A percentile compares a stretch with the other conserved stretches of the same genome.
Evolutionary conservation across 2,329 filamentous ascomycete genomes (phyloP).

Genomic region (Fusarium circinatum): DNA sequence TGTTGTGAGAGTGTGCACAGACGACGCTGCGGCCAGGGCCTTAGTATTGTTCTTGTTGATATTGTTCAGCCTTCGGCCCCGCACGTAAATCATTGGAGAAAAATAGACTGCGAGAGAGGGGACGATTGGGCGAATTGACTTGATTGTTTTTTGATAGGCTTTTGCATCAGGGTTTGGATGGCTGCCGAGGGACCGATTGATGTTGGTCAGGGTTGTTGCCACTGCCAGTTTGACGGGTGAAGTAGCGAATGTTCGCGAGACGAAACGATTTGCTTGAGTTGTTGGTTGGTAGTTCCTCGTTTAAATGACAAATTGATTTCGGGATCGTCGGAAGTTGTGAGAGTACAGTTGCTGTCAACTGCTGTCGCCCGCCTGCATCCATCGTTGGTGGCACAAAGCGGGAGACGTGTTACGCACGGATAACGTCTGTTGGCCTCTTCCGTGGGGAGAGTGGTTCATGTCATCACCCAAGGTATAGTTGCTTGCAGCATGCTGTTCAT

Average conservation of each 20-base stretch:
- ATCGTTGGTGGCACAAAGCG: not conserved
- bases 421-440: not conserved
- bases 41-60: constrained; percentile 37
- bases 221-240: not conserved
- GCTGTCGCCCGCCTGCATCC: accelerated
- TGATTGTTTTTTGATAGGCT: not conserved
- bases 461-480: accelerated
- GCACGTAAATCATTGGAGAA: not conserved
- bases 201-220: not conserved
- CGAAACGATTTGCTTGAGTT: not conserved
- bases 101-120: not conserved
- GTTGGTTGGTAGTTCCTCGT: not conserved
- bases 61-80: constrained; percentile 23
- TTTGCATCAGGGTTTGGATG: not conserved
- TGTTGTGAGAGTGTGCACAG: constrained; percentile 29
- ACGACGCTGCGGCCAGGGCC: constrained; percentile 6
- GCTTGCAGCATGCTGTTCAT: not conserved
- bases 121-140: not conserved
- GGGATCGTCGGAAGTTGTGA: not conserved
- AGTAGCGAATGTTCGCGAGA: not conserved
- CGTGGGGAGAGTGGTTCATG: too few species aligned
- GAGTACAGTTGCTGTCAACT: not conserved
- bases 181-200: not conserved
- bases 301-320: not conserved
- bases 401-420: not conserved